Base-by-base conservation (phyloP, 805 yeast genomes). In the Candida sphagnicola region DNA sequence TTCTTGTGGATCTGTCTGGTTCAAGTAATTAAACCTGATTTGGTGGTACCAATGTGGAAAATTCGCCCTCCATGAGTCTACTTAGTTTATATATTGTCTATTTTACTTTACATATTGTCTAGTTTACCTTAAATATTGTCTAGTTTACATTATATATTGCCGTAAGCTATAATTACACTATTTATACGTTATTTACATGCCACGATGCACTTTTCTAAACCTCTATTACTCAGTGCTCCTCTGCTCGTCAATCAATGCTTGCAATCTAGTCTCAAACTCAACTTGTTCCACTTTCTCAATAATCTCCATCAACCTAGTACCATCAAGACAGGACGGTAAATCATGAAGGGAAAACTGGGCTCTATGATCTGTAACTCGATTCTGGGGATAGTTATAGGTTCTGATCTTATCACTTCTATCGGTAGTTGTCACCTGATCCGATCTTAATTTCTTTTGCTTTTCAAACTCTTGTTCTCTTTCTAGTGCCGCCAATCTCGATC, bases 331-430 rank as follows among this genome's bases (percentile, higher is more conserved):
- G 2, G 69, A 71, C 2, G 54, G 57, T 28, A 93, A 64, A 50
- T 89, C 95, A 51, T 86, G 83, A n/a, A 84, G 48, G 0, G 90
- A 78, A 50, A 62, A 78, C 2, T 90, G 89, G 54, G 96, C 88
- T 35, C 99, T 69, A 54, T 93, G 99, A 53, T 93, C 99, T 0
- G 98, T 90, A 35, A 93, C 77, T 49, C 99, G 72, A 56, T 89
- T 89, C 53, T 93, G 97, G 6, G 95, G 89, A 50, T 75, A 91
- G 53, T 93, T 93, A 59, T 93, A 93, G 0, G 99, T 93, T 49
- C 98, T 70, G 45, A 91, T 83, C 62, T 91, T 93, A 54, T 93
- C 98, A 3, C 95, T 80, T 40, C 99, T 72, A 52, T 89, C 96
- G 0, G 95, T 87, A 1, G 93, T 75, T 0, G 87, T 72, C 3